Evolutionary conservation across 2,329 filamentous ascomycete species (phyloP).

Genomic region (Paecilomyces niveus): DNA sequence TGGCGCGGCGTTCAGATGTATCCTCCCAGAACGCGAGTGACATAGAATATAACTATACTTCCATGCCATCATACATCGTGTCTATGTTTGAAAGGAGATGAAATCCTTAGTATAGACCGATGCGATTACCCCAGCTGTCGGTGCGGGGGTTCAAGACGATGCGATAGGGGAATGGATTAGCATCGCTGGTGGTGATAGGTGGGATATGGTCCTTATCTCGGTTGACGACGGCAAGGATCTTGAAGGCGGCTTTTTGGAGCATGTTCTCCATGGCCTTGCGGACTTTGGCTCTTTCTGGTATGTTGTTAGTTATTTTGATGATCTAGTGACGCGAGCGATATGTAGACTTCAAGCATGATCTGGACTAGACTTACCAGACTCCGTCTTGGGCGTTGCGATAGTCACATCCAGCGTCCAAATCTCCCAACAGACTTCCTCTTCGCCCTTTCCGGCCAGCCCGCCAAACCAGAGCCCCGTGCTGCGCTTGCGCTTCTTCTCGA

Average conservation of each 20-base stretch:
- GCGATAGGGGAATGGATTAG: slow-evolving; percentile 92
- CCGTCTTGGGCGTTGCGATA: slow-evolving; percentile 81
- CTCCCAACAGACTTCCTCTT: slow-evolving; percentile 97
- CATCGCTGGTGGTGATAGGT: slow-evolving; percentile 83
- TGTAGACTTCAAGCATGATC: background rate
- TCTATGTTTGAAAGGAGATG: background rate
- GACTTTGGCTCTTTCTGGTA: slow-evolving; percentile 73
- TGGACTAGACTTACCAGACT: slow-evolving; percentile 59
- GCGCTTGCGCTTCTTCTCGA: slow-evolving; percentile 81
- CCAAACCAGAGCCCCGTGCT: slow-evolving; percentile 60
- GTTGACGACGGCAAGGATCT: slow-evolving; percentile 83
- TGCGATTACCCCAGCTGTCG: slow-evolving; percentile 70
- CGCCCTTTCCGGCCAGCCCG: slow-evolving; percentile 51
- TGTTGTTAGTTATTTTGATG: background rate
- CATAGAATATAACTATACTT: background rate
- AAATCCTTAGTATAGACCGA: slow-evolving; percentile 60
- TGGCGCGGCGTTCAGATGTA: background rate
- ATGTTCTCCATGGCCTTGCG: slow-evolving; percentile 86
- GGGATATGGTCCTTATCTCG: slow-evolving; percentile 92
- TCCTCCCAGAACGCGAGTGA: background rate
- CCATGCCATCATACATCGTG: background rate
- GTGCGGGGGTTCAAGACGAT: slow-evolving; percentile 81
- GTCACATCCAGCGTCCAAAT: slow-evolving; percentile 90
- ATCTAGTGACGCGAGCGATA: background rate
- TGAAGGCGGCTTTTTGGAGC: slow-evolving; percentile 77